Evolutionary conservation across 116 monocot genomes (phyloP).

Genomic region (Papilionanthe hybrid): DNA sequence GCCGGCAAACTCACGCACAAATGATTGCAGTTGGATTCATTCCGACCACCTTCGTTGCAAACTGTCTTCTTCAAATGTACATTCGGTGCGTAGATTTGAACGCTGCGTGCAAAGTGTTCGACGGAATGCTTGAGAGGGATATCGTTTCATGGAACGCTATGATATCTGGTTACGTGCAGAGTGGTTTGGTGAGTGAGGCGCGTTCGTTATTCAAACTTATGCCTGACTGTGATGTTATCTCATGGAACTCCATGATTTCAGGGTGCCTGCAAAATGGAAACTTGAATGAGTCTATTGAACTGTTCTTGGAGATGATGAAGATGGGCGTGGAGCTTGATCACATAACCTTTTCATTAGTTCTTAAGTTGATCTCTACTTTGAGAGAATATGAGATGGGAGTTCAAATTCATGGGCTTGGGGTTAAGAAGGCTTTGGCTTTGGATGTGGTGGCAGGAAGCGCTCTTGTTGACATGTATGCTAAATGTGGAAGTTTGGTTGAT

Average conservation of each 20-base stretch:
- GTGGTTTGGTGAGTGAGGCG: constrained; percentile 20
- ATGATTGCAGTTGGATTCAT: constrained; percentile 61
- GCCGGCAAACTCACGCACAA: constrained; percentile 45
- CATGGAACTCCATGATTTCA: constrained; percentile 68
- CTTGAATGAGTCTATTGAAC: constrained; percentile 8
- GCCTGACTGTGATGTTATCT: constrained; percentile 47
- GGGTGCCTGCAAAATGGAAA: constrained; percentile 31
- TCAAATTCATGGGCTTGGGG: constrained; percentile 51
- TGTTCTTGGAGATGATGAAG: constrained; percentile 35
- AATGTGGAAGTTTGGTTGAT: constrained; percentile 32
- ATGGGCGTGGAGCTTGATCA: constrained; percentile 24
- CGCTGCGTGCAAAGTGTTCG: constrained; percentile 59
- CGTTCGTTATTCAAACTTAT: constrained; percentile 31
- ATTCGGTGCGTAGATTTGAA: constrained; percentile 31
- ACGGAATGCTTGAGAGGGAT: constrained; percentile 42
- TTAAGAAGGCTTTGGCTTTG: constrained; percentile 33
- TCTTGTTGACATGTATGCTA: constrained; percentile 70
- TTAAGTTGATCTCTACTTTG: constrained; percentile 41
- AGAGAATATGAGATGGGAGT: constrained; percentile 29
- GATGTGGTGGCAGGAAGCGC: constrained; percentile 67
- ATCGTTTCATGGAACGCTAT: constrained; percentile 55
- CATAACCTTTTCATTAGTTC: constrained; percentile 45
- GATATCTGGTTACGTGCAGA: constrained; percentile 32
- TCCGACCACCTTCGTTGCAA: constrained; percentile 64
- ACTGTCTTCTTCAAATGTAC: constrained; percentile 74